These are phyloP conservation scores for Penicillium sp. DNA, from an alignment of 2,329 filamentous ascomycete species.

Conservation along the genomic window DNA sequence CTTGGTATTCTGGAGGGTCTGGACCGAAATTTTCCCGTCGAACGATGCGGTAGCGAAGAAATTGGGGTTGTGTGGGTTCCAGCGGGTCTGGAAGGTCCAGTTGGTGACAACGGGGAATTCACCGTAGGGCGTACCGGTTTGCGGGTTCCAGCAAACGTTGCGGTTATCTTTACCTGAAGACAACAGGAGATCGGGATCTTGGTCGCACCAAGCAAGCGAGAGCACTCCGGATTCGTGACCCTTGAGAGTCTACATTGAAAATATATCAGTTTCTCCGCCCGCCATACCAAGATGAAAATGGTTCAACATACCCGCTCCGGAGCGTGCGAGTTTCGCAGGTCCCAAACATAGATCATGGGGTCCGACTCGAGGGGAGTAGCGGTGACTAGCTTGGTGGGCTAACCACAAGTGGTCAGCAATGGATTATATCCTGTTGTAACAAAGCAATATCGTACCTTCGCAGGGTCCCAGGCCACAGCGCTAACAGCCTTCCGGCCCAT, in stretches of 20 bases:
- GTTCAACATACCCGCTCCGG: slow-evolving; percentile 59
- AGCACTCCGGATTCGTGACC: slow-evolving; percentile 94
- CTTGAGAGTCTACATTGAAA: slow-evolving; percentile 59
- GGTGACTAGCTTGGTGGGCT: slow-evolving; percentile 85
- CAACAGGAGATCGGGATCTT: slow-evolving; percentile 81
- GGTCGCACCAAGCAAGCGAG: slow-evolving; percentile 89
- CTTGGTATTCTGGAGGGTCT: slow-evolving; percentile 92
- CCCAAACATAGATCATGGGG: slow-evolving; percentile 87
- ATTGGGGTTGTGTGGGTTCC: slow-evolving; percentile 88
- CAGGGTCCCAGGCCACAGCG: slow-evolving; percentile 94
- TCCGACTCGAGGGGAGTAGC: slow-evolving; percentile 84
- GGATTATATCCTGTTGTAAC: not conserved
- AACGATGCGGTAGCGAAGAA: slow-evolving; percentile 94
- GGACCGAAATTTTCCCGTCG: slow-evolving; percentile 90
- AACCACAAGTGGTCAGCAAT: slow-evolving; percentile 16
- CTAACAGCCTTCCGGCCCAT: slow-evolving; percentile 86
- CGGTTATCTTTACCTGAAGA: slow-evolving; percentile 96
- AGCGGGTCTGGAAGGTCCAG: slow-evolving; percentile 94
- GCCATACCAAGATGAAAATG: not conserved
- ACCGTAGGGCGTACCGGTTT: slow-evolving; percentile 79
- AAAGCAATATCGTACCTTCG: slow-evolving; percentile 53
- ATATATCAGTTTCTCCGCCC: slow-evolving; percentile 13
- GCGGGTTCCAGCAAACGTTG: slow-evolving; percentile 93
- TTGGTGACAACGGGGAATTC: slow-evolving; percentile 98
- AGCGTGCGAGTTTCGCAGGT: slow-evolving; percentile 90